Base-by-base conservation (phyloP, 352 stramenopile genomes). In the Phytopythium helicoides region DNA sequence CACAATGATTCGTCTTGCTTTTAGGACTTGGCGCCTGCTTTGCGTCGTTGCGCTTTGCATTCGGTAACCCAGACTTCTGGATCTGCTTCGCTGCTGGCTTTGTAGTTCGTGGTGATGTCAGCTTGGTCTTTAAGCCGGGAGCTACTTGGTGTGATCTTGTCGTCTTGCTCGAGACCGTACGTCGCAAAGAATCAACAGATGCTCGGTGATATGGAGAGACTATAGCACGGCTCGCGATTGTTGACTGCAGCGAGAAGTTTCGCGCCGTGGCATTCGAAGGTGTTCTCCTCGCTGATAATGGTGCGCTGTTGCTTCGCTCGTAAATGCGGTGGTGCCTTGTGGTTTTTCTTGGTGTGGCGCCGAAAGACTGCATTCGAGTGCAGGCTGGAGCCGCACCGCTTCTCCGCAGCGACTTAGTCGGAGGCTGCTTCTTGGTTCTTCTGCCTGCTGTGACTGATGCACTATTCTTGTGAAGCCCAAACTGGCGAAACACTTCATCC, bases 401-500 rank as follows among this genome's bases (percentile, higher is more conserved):
- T 26, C 26, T n/a, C 11, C 44, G 44, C 42, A 26, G 22, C 12
- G 26, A 5, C 3, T 10, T 6, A 25, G 16, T 38, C 9, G 28
- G 3, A 26, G 6, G 45, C 28, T 6, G 8, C 0, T 28, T 19
- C 26, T 28, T 33, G 8, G 15, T 26, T 9, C 26, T 4, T 9
- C 45, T 18, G 16, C 45, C 8, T 19, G 28, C 16, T 18, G 18
- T 38, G 26, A 22, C 16, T 10, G 10, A 22, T 9, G 19, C 15
- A 12, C 21, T 19, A 12, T 34, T 45, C 36, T 66, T 71, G 62
- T 65, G 49, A 3, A 86, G 57, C 1, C 80, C 76, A 50, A 87
- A 91, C 35, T 82, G 67, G 37, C 67, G 66, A 37, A 76, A 86
- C 3, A 91, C 62, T 6, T 68, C 62, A 47, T 86, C 62, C 50